Base-by-base conservation (phyloP, 805 yeast species). In the Clavispora vitiphila region DNA sequence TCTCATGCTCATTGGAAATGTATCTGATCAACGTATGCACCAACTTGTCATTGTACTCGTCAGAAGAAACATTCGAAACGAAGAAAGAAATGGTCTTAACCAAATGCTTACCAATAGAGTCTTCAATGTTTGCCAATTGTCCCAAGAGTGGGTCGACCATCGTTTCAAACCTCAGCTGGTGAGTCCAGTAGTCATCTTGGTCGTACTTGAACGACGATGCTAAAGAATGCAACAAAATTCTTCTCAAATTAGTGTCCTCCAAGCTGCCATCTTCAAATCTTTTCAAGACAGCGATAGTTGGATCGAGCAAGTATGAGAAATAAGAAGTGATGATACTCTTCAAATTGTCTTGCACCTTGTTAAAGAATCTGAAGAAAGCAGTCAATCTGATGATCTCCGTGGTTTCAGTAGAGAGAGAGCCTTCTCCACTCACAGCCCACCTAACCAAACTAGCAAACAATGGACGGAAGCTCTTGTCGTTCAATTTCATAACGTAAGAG, bases 101-200 rank as follows among this genome's bases (percentile, higher is more conserved):
- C 55, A 93, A 65, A 50, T 85, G 78, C 56, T 86, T 82, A 37
- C 96, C 96, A 53, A 87, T 78, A 11, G 77, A 63, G 50, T 80
- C 82, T 53, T 87, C 95, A 46, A 87, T 75, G 53, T 74, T 77
- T 6, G 65, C 55, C 48, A 90, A 68, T 67, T 89, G 96, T 19
- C 65, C 65, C 44, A 85, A 67, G 47, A 93, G 71, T 3, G 84
- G 75, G 29, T 63, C 72, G 12, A 82, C 74, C 20, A 89, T 74
- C 39, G 78, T 65, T 30, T 85, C 95, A 59, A 88, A 93, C 59
- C 99, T 78, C 20, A 88, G 78, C 39, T 83, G 83, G 35, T 88
- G 80, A 44, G 85, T 83, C 99, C 99, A 93, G 67, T 86, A 93
- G 56, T 93, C 99, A 54, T 86, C 96, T 57, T 83, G 86, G 57